phyloP scores from a whole-genome alignment of 2,329 filamentous ascomycete species.

The Ceratocystis lukuohia region DNA sequence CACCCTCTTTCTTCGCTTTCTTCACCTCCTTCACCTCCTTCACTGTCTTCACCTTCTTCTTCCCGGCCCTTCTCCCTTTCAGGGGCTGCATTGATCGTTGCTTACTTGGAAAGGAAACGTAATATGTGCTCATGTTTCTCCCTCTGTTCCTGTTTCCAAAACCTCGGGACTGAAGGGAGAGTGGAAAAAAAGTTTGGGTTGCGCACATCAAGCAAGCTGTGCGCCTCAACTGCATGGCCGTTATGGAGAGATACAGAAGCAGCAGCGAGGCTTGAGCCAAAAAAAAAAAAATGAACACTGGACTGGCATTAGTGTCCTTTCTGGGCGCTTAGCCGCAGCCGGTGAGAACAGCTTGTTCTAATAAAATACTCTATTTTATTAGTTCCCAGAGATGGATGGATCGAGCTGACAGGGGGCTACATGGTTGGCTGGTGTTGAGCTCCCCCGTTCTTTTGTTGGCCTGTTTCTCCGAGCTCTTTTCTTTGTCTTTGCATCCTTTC shows the following conservation, averaged over 20 bases:
- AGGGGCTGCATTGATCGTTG: too few relatives aligned
- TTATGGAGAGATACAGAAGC: background rate
- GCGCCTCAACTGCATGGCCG: background rate
- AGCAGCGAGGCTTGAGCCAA: background rate
- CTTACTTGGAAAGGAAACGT: too few relatives aligned
- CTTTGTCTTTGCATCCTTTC: background rate
- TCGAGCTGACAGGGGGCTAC: too few relatives aligned
- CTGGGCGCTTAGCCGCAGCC: constrained; percentile 1
- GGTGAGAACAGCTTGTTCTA: background rate
- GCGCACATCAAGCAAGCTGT: too few relatives aligned
- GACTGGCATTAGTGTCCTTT: background rate
- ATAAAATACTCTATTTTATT: too few relatives aligned
- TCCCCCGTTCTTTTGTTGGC: background rate
- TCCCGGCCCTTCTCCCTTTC: background rate
- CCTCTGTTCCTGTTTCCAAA: constrained; percentile 1
- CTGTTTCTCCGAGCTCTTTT: background rate
- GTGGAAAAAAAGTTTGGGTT: background rate
- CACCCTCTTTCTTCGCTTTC: background rate
- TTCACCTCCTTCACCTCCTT: background rate
- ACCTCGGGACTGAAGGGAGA: background rate
- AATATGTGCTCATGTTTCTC: too few relatives aligned
- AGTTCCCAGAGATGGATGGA: too few relatives aligned
- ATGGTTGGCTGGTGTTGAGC: too few relatives aligned
- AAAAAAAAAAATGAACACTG: too few relatives aligned
- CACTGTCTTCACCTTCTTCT: background rate